Evolutionary conservation across 1,284 basidiomycete genomes (phyloP).

Genomic region (Cutaneotrichosporon cutaneum): DNA sequence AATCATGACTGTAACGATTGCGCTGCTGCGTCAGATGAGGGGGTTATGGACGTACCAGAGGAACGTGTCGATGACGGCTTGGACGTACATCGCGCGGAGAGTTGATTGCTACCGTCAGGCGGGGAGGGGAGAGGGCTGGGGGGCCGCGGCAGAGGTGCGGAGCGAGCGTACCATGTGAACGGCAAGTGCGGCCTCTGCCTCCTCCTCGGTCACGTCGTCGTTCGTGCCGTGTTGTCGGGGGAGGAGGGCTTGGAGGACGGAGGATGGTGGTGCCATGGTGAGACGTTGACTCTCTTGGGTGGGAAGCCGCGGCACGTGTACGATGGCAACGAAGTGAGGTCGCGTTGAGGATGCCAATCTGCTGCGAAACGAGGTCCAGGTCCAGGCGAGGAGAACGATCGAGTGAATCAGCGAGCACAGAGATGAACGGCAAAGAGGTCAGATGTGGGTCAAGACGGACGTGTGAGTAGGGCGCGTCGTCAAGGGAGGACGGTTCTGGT

Average conservation of each 20-base stretch:
- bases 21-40: conserved; percentile 12
- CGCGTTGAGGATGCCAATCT: no score
- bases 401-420: neutral
- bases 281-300: no score
- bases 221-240: neutral
- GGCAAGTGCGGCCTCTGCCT: neutral
- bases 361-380: no score
- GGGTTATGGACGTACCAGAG: conserved; percentile 22
- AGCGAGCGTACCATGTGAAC: neutral
- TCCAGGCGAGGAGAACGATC: neutral
- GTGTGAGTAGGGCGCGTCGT: neutral
- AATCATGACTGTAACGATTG: conserved; percentile 28
- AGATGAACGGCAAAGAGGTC: neutral
- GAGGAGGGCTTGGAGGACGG: neutral
- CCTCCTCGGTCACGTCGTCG: neutral
- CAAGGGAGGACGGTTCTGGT: no score
- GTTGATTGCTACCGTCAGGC: neutral
- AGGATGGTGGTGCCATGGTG: neutral
- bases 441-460: neutral
- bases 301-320: no score
- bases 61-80: conserved; percentile 28
- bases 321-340: no score
- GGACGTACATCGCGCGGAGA: conserved; percentile 19
- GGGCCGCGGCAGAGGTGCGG: no score
- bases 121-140: neutral